Evolutionary conservation across 768 basidiomycete species (phyloP), one percentile per base, ranked within the genome.

Genomic region (Cystobasidium ongulense): DNA sequence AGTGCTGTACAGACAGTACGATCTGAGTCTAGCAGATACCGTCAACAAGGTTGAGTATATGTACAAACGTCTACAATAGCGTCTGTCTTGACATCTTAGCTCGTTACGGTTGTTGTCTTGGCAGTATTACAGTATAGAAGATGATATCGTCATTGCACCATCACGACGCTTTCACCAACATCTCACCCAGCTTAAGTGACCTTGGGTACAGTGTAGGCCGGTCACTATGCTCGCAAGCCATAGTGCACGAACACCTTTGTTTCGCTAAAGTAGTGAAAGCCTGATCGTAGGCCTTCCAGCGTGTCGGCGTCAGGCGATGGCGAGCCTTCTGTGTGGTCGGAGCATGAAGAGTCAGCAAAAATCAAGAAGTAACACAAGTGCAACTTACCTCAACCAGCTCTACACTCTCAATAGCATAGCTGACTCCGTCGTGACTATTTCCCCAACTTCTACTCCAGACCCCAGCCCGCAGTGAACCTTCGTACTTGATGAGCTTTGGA

Each of bases 371-470:
- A 8, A 15, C 46, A 59, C 13, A 59, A 25, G 25, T 63, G 35
- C 31, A 27, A 52, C 82, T 75, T 62, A 83, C 82, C 63, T 78
- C 75, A n/a, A 81, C 46, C 7, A 80, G 43, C 39, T 78, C 68
- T 1, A 82, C 80, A 0, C 68, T 65, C 73, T 83, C 82, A 8
- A 84, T 79, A 13, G 80, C 77, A 43, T 83, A 74, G 66, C 81
- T 82, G 29, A 80, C 79, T 0, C 83, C 83, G 70, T 83, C 83
- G 74, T 84, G 83, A 4, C 81, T 80, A 75, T 83, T 83, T 0
- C 83, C 83, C 83, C 83, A 84, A 15, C 78, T 78, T 46, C 83
- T 73, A 46, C 81, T 82, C 64, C 71, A 76, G 11, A 83, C 54
- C 1, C 82, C 82, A 50, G 80, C 78, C 29, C 81, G 41, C 66